Evolutionary conservation across 1,139 yeast genomes (phyloP).

Genomic region (Diutina sp.): DNA sequence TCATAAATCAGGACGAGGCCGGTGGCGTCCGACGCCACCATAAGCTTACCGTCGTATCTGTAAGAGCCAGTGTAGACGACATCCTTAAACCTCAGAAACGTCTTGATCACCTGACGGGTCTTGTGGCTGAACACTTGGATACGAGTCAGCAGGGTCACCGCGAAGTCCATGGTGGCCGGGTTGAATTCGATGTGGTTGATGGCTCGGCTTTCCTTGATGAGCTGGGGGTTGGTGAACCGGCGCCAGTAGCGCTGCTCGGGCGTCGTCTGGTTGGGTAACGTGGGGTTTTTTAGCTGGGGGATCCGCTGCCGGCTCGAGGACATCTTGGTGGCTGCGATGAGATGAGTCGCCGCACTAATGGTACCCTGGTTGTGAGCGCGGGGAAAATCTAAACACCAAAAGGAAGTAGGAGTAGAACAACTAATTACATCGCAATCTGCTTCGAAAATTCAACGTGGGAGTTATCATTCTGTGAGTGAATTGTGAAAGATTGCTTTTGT

Average conservation of each 20-base stretch:
- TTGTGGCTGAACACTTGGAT: conserved; percentile 87
- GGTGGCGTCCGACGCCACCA: conserved; percentile 83
- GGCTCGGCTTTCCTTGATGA: conserved; percentile 89
- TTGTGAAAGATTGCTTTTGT: too few relatives aligned
- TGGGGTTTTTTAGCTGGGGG: conserved; percentile 58
- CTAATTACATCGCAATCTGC: too few relatives aligned
- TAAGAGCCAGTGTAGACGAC: conserved; percentile 80
- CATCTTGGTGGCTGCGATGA: conserved; percentile 28
- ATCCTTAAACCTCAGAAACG: conserved; percentile 85
- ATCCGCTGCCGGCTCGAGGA: conserved; percentile 67
- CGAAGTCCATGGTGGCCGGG: conserved; percentile 87
- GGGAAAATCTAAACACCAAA: too few relatives aligned
- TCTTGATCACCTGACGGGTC: conserved; percentile 81
- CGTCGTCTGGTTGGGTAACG: conserved; percentile 67
- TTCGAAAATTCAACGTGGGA: too few relatives aligned
- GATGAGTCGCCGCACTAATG: neutral
- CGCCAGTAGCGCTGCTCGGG: conserved; percentile 96
- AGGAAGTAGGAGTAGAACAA: too few relatives aligned
- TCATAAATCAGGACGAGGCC: conserved; percentile 81
- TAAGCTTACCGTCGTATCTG: conserved; percentile 67
- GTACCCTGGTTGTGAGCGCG: neutral
- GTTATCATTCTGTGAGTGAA: too few relatives aligned
- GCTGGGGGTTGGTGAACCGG: conserved; percentile 68
- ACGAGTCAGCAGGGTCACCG: conserved; percentile 84
- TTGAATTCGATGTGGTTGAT: conserved; percentile 81